A percentile compares a stretch with the other conserved stretches of the same genome.
Conservation (phyloP, 768 basidiomycete species). For the Cyathus striatus region DNA sequence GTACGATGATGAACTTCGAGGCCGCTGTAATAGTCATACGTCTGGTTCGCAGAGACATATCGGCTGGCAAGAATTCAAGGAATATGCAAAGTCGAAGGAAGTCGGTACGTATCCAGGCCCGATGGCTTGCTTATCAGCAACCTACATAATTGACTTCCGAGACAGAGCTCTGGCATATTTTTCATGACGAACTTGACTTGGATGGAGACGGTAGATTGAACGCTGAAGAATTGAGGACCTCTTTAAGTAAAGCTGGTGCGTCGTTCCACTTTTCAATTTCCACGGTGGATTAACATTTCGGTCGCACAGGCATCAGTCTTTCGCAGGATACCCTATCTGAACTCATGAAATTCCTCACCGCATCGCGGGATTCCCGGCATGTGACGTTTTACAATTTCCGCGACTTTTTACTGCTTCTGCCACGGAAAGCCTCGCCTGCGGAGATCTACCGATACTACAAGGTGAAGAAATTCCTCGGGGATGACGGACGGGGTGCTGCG, state of each 20-base stretch:
- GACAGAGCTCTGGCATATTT: conserved; percentile 88
- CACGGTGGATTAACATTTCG: no score
- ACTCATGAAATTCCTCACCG: conserved; percentile 75
- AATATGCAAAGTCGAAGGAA: conserved; percentile 80
- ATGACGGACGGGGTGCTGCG: conserved; percentile 74
- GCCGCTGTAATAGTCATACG: conserved; percentile 41
- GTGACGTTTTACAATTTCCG: conserved; percentile 85
- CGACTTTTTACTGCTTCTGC: conserved; percentile 84
- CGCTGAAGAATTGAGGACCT: conserved; percentile 32
- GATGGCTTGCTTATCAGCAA: not conserved
- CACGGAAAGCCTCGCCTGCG: conserved; percentile 70
- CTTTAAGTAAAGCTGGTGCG: conserved; percentile 67
- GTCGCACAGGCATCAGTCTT: conserved; percentile 64
- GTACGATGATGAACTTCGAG: conserved; percentile 76
- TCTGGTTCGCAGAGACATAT: conserved; percentile 42
- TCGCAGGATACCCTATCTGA: conserved; percentile 68
- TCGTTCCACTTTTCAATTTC: no score
- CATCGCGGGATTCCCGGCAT: conserved; percentile 59
- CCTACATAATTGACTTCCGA: conserved; percentile 7
- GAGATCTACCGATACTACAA: conserved; percentile 88
- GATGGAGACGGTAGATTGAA: conserved; percentile 86
- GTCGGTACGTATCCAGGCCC: conserved; percentile 65
- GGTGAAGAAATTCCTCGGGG: conserved; percentile 59
- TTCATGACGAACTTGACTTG: conserved; percentile 86
- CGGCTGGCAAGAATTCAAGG: conserved; percentile 67